Evolutionary conservation across 495 filamentous ascomycete genomes (phyloP), one percentile per base, ranked within the genome.

Genomic region (Paragyromitra xinjiangensis): DNA sequence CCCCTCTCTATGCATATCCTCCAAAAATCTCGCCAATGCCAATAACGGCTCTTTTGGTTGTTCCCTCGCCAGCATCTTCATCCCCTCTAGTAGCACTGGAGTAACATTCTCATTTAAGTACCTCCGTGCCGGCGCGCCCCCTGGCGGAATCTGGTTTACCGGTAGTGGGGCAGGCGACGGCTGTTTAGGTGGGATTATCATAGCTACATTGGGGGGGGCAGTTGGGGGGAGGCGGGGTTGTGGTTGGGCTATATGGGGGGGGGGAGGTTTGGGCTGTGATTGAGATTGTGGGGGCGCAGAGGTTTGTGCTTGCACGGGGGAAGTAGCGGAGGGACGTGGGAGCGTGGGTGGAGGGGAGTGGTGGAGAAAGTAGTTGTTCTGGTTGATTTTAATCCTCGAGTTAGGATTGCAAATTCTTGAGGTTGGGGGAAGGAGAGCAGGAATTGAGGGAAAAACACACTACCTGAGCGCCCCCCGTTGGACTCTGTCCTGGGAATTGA

Each of bases 71-170:
- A 99, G 78, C 78, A 88, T 85, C 87, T 97, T 98, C 94, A 99
- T 94, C 6, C 93, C 95, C 79, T 98, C 94, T 44, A 99, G 83
- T 75, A 99, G 82, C 66, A 91, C 88, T 7, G 91, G 91, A 16
- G 94, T 95, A 68, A 99, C 89, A 81, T 94, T 94, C 82, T 90
- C 87, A 80, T 98, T 98, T 83, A 99, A 85, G 84, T 97, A 99
- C 73, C 92, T 90, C 42, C 95, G 88, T 2, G 93, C 92, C 4
- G 94, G 93, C 0, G 93, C 93, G 51, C 95, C 95, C 79, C 97
- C 93, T 1, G 88, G 84, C 2, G 83, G 86, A 11, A 82, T 82
- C 55, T 82, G 89, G 85, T 82, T 88, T 84, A 77, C 85, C 71
- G 24, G 88, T 87, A 80, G 89, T 85, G 45, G 86, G 82, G 24